These are phyloP conservation scores for Phanerochaete sordida DNA, from an alignment of 768 basidiomycete species.

Conservation along the genomic window DNA sequence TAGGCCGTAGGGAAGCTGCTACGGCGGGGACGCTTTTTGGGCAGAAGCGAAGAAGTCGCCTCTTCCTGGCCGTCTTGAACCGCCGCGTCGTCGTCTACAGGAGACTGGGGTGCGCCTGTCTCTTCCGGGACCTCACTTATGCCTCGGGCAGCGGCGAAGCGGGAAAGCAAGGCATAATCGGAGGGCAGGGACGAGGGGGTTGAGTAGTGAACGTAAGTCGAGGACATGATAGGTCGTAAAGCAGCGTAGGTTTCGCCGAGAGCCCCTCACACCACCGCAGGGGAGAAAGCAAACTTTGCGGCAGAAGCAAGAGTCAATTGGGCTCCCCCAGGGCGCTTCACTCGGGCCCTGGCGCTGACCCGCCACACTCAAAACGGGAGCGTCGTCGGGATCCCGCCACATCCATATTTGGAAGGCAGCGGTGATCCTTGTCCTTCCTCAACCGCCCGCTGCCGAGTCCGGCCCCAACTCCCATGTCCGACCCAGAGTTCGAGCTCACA, in stretches of 20 bases:
- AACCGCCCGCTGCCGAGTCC: neutral
- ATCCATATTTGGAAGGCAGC: neutral
- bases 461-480: neutral
- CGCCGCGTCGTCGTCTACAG: constrained; percentile 1
- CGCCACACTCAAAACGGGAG: neutral
- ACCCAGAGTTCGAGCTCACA: constrained; percentile 23
- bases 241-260: too few species aligned
- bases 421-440: neutral
- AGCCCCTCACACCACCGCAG: too few species aligned
- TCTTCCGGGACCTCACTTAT: constrained; percentile 14
- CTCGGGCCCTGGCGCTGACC: neutral
- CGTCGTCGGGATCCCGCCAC: neutral
- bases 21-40: constrained; percentile 16
- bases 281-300: neutral
- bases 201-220: constrained; percentile 44
- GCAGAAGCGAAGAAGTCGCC: neutral
- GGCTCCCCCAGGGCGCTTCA: neutral
- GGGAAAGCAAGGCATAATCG: constrained; percentile 62
- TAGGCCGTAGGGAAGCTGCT: constrained; percentile 32
- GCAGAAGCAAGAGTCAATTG: neutral
- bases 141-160: constrained; percentile 35
- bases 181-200: constrained; percentile 59
- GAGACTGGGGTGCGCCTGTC: constrained; percentile 12
- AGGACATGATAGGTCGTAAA: constrained; percentile 30
- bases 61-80: constrained; percentile 12